Percentiles rank a stretch among this genome's conserved stretches.
Conservation (phyloP, 2,329 filamentous ascomycete species). For the Diaporthe helianthi region DNA sequence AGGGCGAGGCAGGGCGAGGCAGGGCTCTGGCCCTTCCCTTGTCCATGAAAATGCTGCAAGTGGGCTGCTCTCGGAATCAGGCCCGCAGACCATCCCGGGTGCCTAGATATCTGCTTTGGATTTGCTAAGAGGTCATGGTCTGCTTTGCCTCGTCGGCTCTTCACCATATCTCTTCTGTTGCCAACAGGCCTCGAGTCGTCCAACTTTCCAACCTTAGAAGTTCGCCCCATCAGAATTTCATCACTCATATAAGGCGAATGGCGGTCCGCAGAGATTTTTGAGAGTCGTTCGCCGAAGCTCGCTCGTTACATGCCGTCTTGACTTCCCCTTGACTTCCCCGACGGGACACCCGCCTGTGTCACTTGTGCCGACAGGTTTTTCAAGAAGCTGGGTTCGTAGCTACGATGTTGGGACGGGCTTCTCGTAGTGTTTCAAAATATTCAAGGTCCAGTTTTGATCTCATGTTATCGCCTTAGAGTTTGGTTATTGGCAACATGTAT, state of each 20-base stretch:
- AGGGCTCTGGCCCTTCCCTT: background rate
- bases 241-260: background rate
- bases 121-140: no score
- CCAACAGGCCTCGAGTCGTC: no score
- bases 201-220: background rate
- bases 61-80: background rate
- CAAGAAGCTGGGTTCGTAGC: background rate
- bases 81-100: background rate
- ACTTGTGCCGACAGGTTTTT: background rate
- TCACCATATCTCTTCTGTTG: background rate
- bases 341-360: background rate
- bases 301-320: slow-evolving; percentile 1
- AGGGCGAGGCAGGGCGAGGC: background rate
- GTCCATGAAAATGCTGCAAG: background rate
- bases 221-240: background rate
- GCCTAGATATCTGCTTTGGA: background rate
- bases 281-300: background rate
- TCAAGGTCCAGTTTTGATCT: background rate
- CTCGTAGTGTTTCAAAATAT: background rate
- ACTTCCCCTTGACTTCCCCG: background rate
- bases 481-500: no score
- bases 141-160: background rate
- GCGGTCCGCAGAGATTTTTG: background rate
- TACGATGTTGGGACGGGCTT: background rate
- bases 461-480: background rate